phyloP scores from a whole-genome alignment of 2,329 filamentous ascomycete genomes.

The Clonostachys byssicola region DNA sequence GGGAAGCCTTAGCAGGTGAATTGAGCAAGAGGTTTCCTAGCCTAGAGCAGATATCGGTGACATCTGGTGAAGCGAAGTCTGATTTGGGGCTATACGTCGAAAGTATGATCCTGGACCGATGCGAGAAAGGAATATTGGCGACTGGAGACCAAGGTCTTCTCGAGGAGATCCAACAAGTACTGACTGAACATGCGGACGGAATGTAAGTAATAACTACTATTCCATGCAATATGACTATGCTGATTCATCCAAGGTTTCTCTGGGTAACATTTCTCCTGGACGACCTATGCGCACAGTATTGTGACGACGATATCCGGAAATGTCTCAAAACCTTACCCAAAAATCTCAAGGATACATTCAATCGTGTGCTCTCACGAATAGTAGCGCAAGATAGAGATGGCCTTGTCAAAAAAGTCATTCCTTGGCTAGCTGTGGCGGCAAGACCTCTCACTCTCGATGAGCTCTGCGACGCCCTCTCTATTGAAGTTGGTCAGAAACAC shows the following conservation, averaged over 20 bases:
- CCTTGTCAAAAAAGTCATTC: slow-evolving; percentile 3
- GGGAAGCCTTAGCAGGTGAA: slow-evolving; percentile 12
- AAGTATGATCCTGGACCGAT: slow-evolving; percentile 2
- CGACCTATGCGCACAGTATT: slow-evolving; percentile 22
- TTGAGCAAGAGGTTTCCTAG: slow-evolving; percentile 4
- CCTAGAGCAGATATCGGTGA: neutral
- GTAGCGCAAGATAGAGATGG: neutral
- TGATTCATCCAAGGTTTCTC: slow-evolving; percentile 23
- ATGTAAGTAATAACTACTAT: slow-evolving; percentile 18
- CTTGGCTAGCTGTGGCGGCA: slow-evolving; percentile 21
- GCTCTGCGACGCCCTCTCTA: slow-evolving; percentile 26
- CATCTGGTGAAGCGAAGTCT: neutral
- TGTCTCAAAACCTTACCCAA: slow-evolving; percentile 5
- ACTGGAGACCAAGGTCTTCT: slow-evolving; percentile 9
- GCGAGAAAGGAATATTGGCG: slow-evolving; percentile 7
- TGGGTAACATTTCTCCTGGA: slow-evolving; percentile 29
- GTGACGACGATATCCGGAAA: slow-evolving; percentile 9
- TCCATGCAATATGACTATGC: neutral
- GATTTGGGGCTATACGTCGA: slow-evolving; percentile 7
- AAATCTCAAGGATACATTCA: slow-evolving; percentile 6
- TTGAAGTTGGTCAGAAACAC: slow-evolving; percentile 18
- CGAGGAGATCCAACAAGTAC: slow-evolving; percentile 15
- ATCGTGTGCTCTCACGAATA: slow-evolving; percentile 7
- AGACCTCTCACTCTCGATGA: slow-evolving; percentile 25
- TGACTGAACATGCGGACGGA: slow-evolving; percentile 20